phyloP scores from a whole-genome alignment of 1,284 basidiomycete species.

The Apiotrichum veenhuisii region DNA sequence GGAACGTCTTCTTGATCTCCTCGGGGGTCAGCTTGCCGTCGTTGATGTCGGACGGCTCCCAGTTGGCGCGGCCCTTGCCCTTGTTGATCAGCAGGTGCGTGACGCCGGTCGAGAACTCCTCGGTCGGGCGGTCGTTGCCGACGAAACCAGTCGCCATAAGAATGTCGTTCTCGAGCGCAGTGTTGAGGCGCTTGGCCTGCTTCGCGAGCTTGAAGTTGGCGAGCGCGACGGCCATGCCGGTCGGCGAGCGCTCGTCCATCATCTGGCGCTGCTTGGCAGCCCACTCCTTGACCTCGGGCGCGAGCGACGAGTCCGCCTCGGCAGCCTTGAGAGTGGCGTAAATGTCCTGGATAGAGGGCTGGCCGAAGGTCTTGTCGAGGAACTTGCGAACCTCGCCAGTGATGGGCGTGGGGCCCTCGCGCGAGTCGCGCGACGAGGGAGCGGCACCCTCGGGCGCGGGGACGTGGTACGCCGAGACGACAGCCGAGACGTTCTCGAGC shows the following conservation, averaged over 20 bases:
- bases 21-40: conserved; percentile 54
- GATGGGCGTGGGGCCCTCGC: conserved; percentile 59
- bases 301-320: conserved; percentile 40
- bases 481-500: conserved; percentile 21
- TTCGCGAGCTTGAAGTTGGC: conserved; percentile 69
- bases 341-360: conserved; percentile 67
- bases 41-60: conserved; percentile 58
- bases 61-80: conserved; percentile 42
- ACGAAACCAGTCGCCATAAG: conserved; percentile 37
- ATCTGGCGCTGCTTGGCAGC: conserved; percentile 64
- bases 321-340: conserved; percentile 57
- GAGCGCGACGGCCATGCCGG: conserved; percentile 81
- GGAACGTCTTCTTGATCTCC: conserved; percentile 51
- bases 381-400: conserved; percentile 65
- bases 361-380: conserved; percentile 72
- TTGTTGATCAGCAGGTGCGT: conserved; percentile 69
- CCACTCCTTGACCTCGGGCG: conserved; percentile 63
- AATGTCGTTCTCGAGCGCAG: conserved; percentile 64
- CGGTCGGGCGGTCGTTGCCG: conserved; percentile 57
- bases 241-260: conserved; percentile 73
- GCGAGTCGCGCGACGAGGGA: conserved; percentile 58
- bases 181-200: conserved; percentile 57
- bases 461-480: conserved; percentile 29
- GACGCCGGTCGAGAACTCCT: conserved; percentile 80
- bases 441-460: conserved; percentile 52